Percentiles rank a stretch among this genome's conserved stretches.
phyloP scores from a whole-genome alignment of 1,284 basidiomycete species.

The Ustilago cynodontis region DNA sequence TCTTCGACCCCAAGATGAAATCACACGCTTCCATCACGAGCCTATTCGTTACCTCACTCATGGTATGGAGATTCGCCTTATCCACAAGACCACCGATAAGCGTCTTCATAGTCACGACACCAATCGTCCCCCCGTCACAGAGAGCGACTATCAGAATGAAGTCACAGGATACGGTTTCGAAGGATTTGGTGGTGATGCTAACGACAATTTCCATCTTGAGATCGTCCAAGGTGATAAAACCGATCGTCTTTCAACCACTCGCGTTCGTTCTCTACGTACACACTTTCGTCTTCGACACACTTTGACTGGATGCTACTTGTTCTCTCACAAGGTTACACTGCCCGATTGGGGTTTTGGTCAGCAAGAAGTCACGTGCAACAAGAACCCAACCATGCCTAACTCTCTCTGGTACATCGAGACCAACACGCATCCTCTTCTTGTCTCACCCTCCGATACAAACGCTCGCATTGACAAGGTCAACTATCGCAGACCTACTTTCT shows the following conservation, averaged over 20 bases:
- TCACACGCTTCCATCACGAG: slow-evolving; percentile 56
- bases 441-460: slow-evolving; percentile 23
- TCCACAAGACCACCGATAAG: slow-evolving; percentile 85
- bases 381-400: slow-evolving; percentile 89
- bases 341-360: slow-evolving; percentile 98
- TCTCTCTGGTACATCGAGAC: slow-evolving; percentile 97
- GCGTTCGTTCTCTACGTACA: slow-evolving; percentile 83
- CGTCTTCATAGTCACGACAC: slow-evolving; percentile 93
- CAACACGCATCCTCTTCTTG: slow-evolving; percentile 76
- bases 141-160: slow-evolving; percentile 99
- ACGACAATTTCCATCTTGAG: slow-evolving; percentile 95
- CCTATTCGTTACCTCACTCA: slow-evolving; percentile 78
- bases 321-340: slow-evolving; percentile 96
- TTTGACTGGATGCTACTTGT: slow-evolving; percentile 92
- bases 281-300: slow-evolving; percentile 87
- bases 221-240: slow-evolving; percentile 78
- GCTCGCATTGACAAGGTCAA: slow-evolving; percentile 70
- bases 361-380: slow-evolving; percentile 97
- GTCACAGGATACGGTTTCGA: slow-evolving; percentile 93
- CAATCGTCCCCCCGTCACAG: slow-evolving; percentile 88
- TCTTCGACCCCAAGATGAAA: slow-evolving; percentile 53
- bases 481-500: slow-evolving; percentile 88
- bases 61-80: slow-evolving; percentile 82
- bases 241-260: slow-evolving; percentile 71
- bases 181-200: slow-evolving; percentile 86